These are phyloP conservation scores for Ogataea parapolymorpha DNA, from an alignment of 805 yeast species.

Conservation along the genomic window DNA sequence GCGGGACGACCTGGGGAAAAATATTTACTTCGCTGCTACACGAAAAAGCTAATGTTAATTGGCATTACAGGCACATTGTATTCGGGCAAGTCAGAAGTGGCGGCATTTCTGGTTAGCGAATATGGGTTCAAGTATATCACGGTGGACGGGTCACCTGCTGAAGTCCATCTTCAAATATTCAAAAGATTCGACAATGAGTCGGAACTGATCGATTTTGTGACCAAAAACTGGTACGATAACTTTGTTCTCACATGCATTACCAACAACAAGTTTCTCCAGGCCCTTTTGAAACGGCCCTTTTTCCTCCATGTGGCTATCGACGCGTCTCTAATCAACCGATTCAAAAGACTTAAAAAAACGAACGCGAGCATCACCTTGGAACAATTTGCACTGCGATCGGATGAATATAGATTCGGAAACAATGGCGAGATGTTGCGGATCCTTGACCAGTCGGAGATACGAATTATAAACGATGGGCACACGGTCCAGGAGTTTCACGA, in stretches of 20 bases:
- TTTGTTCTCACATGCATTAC: slow-evolving; percentile 56
- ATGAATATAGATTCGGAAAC: slow-evolving; percentile 8
- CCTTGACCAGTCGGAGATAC: slow-evolving; percentile 49
- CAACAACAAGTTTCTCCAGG: slow-evolving; percentile 40
- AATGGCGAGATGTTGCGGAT: slow-evolving; percentile 37
- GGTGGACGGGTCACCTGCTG: slow-evolving; percentile 12
- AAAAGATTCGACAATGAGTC: slow-evolving; percentile 37
- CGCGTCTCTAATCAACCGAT: slow-evolving; percentile 59
- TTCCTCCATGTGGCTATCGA: slow-evolving; percentile 77
- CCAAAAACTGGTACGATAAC: slow-evolving; percentile 60
- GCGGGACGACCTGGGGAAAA: too few species aligned
- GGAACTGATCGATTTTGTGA: slow-evolving; percentile 56
- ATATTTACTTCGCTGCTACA: not conserved
- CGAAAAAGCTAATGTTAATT: slow-evolving; percentile 51
- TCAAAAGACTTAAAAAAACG: slow-evolving; percentile 28
- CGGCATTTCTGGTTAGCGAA: slow-evolving; percentile 45
- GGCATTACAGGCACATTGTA: slow-evolving; percentile 70
- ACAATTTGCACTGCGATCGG: slow-evolving; percentile 17
- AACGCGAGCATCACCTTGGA: slow-evolving; percentile 10
- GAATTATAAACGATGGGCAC: slow-evolving; percentile 49
- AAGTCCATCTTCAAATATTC: slow-evolving; percentile 23
- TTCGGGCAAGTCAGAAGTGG: slow-evolving; percentile 66
- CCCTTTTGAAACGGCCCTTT: slow-evolving; percentile 68
- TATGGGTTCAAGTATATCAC: slow-evolving; percentile 49
- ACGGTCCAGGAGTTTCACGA: slow-evolving; percentile 36